A percentile compares a stretch with the other conserved stretches of the same genome.
Evolutionary conservation across 495 filamentous ascomycete species (phyloP).

Genomic region (Trichoderma reesei): DNA sequence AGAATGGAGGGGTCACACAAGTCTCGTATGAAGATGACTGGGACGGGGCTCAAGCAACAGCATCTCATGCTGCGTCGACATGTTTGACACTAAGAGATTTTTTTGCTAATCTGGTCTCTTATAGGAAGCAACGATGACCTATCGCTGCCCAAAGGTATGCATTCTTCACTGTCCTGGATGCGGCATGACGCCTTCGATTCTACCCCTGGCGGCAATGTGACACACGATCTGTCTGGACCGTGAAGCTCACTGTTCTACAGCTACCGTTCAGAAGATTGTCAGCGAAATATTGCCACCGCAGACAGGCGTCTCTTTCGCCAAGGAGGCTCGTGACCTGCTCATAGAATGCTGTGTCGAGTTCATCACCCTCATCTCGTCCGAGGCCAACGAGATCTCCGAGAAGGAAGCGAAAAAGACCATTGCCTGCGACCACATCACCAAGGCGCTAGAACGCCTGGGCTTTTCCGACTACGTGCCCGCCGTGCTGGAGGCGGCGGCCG

Average conservation of each 20-base stretch:
- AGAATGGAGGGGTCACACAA: too few species aligned
- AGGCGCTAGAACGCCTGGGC: constrained; percentile 79
- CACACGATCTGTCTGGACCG: background rate
- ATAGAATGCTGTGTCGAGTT: constrained; percentile 99
- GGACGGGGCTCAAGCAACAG: background rate
- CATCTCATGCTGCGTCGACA: background rate
- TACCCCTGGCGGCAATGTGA: background rate
- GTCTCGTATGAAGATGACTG: background rate
- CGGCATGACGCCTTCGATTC: background rate
- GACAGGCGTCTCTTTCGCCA: constrained; percentile 61
- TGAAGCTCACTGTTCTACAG: constrained; percentile 33
- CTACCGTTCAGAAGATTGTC: constrained; percentile 96
- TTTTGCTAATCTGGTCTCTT: constrained; percentile 1
- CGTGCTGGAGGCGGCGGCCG: constrained; percentile 76
- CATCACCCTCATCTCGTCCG: constrained; percentile 91
- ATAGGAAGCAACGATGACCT: constrained; percentile 68
- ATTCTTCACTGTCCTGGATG: background rate
- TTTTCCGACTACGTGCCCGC: constrained; percentile 84
- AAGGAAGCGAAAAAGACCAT: constrained; percentile 99
- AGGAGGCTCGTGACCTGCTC: constrained; percentile 86
- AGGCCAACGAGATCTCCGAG: constrained; percentile 97
- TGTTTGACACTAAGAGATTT: background rate
- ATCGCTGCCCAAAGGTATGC: constrained; percentile 83
- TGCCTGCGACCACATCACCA: constrained; percentile 90
- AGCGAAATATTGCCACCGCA: constrained; percentile 76